Base-by-base conservation (phyloP, 768 basidiomycete species). In the Strobilomyces dryophilus region DNA sequence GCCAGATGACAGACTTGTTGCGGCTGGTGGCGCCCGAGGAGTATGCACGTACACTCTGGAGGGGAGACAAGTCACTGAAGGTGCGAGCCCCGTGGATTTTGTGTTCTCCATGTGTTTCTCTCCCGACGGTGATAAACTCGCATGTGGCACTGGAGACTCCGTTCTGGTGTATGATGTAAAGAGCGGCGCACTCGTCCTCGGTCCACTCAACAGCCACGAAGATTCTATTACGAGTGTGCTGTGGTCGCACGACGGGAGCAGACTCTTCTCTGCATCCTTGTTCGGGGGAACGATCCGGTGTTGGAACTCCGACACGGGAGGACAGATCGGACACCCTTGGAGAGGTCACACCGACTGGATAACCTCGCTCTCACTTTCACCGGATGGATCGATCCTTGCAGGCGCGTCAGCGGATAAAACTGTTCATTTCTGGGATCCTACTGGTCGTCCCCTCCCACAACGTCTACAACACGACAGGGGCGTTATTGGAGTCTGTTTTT, bases 331-430 rank as follows among this genome's bases (percentile, higher is more conserved):
- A 29, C 20, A 2, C 24, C 24, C 42, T 0, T 56, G 47, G 59
- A 20, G 4, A 15, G 37, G 32, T 34, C 57, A 50, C 21, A 45
- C 42, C 1, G 1, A 17, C 15, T 0, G 0, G 0, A 18, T 49
- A 45, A 0, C 0, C 17, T 45, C 51, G 0, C 34, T 53, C 12
- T 56, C 54, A 1, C 44, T 50, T 4, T 57, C 51, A 2, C 32
- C 47, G 6, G 45, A 56, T 4, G 54, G 45, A 1, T 49, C 29
- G 4, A 41, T 29, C 31, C 39, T 58, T 7, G 55, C 45, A 1
- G 52, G 57, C 26, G 57, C 35, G 4, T 56, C 55, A 0, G 0
- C 1, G 1, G 51, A 58, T 24, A 12, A 26, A n/a, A 58, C 57
- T 0, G 17, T 58, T 12, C 40, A 40, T 52, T 47, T 58, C 31